These are phyloP conservation scores for Vicia villosa DNA, from an alignment of 306 rosid genomes.

Conservation along the genomic window DNA sequence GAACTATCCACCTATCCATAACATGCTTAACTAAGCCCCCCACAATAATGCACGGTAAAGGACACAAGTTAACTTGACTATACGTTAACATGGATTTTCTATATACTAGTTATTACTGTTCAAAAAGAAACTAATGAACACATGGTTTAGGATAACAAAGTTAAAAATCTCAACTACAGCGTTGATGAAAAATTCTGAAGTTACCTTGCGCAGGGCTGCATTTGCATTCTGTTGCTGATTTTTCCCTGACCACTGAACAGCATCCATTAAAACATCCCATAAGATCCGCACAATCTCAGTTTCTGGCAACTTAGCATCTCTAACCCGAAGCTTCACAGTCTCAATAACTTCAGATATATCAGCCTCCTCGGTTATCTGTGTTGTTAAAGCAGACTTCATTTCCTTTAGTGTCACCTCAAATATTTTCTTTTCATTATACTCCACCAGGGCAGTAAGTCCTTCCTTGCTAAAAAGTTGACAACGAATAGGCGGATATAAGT, in stretches of 20 bases:
- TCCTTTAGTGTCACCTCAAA: constrained; percentile 95
- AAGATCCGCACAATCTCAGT: constrained; percentile 72
- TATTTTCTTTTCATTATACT: constrained; percentile 94
- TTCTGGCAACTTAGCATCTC: constrained; percentile 94
- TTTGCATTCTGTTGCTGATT: constrained; percentile 99
- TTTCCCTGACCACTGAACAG: constrained; percentile 99
- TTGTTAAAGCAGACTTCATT: constrained; percentile 92
- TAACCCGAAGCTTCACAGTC: constrained; percentile 86
- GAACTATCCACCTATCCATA: constrained; percentile 1
- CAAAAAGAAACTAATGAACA: constrained; percentile 15
- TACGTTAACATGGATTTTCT: not conserved
- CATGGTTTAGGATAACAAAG: not conserved
- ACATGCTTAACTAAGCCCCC: not conserved
- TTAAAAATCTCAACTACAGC: not conserved
- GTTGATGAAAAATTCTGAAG: not conserved
- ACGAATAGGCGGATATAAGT: constrained; percentile 17
- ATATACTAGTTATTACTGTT: not conserved
- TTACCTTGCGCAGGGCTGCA: constrained; percentile 95
- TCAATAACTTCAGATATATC: constrained; percentile 94
- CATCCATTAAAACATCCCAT: constrained; percentile 99
- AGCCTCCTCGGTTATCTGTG: constrained; percentile 91
- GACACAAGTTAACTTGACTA: not conserved
- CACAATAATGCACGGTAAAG: not conserved
- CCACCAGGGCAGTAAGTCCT: constrained; percentile 86
- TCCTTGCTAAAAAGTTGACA: constrained; percentile 71